phyloP scores from a whole-genome alignment of 768 basidiomycete genomes.

The Strobilomyces echinocephalus region DNA sequence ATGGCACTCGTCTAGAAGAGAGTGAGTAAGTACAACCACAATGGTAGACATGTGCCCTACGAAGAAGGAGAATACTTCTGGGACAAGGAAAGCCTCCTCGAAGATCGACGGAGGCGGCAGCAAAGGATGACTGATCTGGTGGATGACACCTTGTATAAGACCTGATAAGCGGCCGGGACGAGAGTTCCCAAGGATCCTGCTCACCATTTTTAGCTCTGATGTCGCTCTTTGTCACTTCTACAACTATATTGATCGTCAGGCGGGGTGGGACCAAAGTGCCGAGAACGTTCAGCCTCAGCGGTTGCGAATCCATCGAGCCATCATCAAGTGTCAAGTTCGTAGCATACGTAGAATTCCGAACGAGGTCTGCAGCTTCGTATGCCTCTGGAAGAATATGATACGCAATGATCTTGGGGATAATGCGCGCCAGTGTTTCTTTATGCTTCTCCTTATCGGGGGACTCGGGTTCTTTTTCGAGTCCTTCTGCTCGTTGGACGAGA shows the following conservation, averaged over 20 bases:
- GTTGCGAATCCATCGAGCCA: slow-evolving; percentile 40
- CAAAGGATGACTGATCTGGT: slow-evolving; percentile 11
- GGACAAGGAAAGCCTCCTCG: slow-evolving; percentile 8
- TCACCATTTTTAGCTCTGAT: slow-evolving; percentile 10
- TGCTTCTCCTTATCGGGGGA: slow-evolving; percentile 43
- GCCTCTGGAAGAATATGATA: slow-evolving; percentile 36
- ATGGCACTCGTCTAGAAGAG: slow-evolving; percentile 11
- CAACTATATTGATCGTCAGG: slow-evolving; percentile 22
- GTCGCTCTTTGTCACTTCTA: slow-evolving; percentile 8
- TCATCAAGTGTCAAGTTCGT: slow-evolving; percentile 41
- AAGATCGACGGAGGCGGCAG: slow-evolving; percentile 12
- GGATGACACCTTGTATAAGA: slow-evolving; percentile 5
- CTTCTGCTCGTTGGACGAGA: slow-evolving; percentile 21
- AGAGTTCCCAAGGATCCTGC: neutral
- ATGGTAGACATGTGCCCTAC: neutral
- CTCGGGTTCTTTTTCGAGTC: slow-evolving; percentile 40
- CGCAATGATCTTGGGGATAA: slow-evolving; percentile 49
- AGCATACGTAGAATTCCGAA: slow-evolving; percentile 50
- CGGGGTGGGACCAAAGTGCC: slow-evolving; percentile 31
- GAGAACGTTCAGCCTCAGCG: slow-evolving; percentile 42
- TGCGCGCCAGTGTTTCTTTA: slow-evolving; percentile 52
- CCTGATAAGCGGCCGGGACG: neutral
- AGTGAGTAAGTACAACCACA: neutral
- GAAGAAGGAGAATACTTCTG: slow-evolving; percentile 12
- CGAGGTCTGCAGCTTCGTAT: slow-evolving; percentile 39